Evolutionary conservation across 345 rosid genomes (phyloP), one percentile per base, ranked within the genome.

Genomic region (Psidium guajava): DNA sequence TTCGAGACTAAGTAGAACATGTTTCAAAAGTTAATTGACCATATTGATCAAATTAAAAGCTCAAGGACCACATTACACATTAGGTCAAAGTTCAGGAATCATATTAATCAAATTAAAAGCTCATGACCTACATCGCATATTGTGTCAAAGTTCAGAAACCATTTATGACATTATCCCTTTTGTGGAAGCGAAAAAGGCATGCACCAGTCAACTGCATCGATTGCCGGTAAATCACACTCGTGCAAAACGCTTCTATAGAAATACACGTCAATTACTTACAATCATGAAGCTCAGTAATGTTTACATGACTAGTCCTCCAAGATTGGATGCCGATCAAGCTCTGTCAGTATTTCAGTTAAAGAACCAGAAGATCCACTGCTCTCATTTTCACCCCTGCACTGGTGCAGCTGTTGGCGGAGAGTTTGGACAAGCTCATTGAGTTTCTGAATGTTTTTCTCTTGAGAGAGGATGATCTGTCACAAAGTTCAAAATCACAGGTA

Each of bases 371-470:
- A 87, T 80, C 82, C 84, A 73, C 89, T 89, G 81, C 80, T 81
- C 82, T 86, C 87, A 81, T 90, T 91, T 85, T 91, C 93, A 80
- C 86, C 87, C 88, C 87, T 91, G 84, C 98, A 95, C 82, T 86
- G 93, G 53, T 85, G 27, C 87, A 95, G 87, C 85, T 90, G 95
- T 86, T 91, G 90, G 47, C 84, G 89, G 84, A 94, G 96, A 87
- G 83, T 92, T 81, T 82, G 90, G 61, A 95, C 91, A 82, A 89
- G 88, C 86, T 90, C 94, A 49, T 93, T 92, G 81, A 95, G 94
- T 87, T 92, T 92, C 86, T 91, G 97, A 87, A 93, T 95, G 50
- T 90, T 91, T 84, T 89, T 93, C 87, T 95, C 98, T 86, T 94
- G 97, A 58, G 90, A 92, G 53, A 95, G 94, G 88, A 95, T 93